Evolutionary conservation across 495 filamentous ascomycete species (phyloP), one percentile per base, ranked within the genome.

Genomic region (Neurospora sp.): DNA sequence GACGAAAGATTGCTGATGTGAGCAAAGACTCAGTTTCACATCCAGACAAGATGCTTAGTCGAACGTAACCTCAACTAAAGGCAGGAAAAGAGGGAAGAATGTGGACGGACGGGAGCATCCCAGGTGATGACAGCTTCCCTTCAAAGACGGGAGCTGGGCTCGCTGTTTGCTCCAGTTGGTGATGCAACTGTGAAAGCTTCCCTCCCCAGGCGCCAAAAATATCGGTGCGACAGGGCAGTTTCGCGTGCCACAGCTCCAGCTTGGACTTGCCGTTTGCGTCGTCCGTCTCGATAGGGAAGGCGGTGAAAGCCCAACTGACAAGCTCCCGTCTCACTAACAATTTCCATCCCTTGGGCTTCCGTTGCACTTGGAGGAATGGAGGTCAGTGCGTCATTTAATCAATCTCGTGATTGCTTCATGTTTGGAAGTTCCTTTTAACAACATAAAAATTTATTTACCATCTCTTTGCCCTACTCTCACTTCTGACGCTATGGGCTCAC

Each of bases 401-500:
- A 35, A 65, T 65, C 53, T 65, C 53, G 27, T 65, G 53, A 65
- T 65, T 27, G 53, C 53, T 35, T 65, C 53, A 65, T 61, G 3
- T 14, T 17, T 35, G 27, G 3, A 35, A 61, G 12, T 61, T 5
- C 31, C 27, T 35, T 61, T 7, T 16, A 5, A 12, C 14, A 7
- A 7, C 22, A 14, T 31, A 61, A 37, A 38, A 20, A 20, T 10
- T 37, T 8, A n/a, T 10, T 35, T 27, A 35, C 42, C 9, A 1
- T 53, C 44, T 17, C 35, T 53, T 37, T 22, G 10, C 16, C 53
- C 10, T 12, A 3, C n/a, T 6, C 35, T 27, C 9, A 45, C 20
- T 17, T 1, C 14, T 16, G 14, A 17, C 3, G 10, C 10, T 38
- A 82, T 81, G 81, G 79, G 78, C 8, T 80, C 79, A 9, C 70